Evolutionary conservation across 2,329 filamentous ascomycete species (phyloP), one percentile per base, ranked within the genome.

Genomic region (Graphilbum sp.): DNA sequence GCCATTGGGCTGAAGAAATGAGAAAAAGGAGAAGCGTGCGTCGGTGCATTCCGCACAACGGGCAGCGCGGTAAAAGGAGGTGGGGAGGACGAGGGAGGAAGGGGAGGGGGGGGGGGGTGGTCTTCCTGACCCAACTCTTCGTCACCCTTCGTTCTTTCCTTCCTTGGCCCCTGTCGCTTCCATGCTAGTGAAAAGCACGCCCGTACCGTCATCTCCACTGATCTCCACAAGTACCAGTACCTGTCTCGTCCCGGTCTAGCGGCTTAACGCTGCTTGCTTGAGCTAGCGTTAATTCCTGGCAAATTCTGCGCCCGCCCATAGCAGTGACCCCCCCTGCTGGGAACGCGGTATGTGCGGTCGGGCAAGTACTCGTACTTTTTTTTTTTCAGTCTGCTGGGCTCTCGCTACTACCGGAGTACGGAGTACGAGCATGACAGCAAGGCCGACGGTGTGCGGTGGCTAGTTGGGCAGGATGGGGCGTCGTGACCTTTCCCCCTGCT

Each of bases 201-300:
- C 23, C n/a, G 32, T 6, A n/a, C n/a, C n/a, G n/a, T n/a, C n/a
- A 17, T 36, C 38, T 34, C 38, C 40, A 39, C 38, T 39, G 40
- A 42, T 42, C 42, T 41, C 42, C 42, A 42, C 42, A 39, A 38
- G 37, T 37, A 42, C 41, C 17, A 17, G 30, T 32, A 32, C 30
- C 7, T 35, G 9, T n/a, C 32, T 34, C 18, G 21, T 18, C 32
- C 32, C 20, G 15, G 13, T 32, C n/a, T n/a, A n/a, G n/a, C n/a
- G n/a, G n/a, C n/a, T n/a, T n/a, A n/a, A n/a, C n/a, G n/a, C n/a
- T 34, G 32, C 6, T 11, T 15, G 15, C 20, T 13, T 3, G 18
- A 17, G 7, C 16, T 33, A 11, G 16, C 18, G 5, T 17, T 13
- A n/a, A 19, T 18, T 21, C 9, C 32, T 34, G 5, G 17, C 19